These are phyloP conservation scores for Emergomyces orientalis DNA, from an alignment of 2,329 filamentous ascomycete species.

Conservation along the genomic window DNA sequence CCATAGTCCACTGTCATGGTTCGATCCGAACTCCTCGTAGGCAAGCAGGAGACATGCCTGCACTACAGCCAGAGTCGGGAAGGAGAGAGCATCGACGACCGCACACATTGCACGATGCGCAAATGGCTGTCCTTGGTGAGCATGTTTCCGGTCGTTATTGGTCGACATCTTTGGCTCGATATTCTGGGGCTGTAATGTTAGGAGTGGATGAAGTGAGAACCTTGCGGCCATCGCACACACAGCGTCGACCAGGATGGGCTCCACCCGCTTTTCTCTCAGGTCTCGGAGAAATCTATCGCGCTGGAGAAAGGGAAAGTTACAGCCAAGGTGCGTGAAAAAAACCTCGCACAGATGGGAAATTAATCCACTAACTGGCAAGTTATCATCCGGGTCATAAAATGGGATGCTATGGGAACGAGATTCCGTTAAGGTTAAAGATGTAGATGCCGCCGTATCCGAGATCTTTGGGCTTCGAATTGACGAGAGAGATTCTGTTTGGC, in stretches of 20 bases:
- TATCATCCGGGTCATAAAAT: slow-evolving; percentile 65
- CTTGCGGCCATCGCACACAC: slow-evolving; percentile 74
- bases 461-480: slow-evolving; percentile 29
- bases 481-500: slow-evolving; percentile 25
- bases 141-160: slow-evolving; percentile 34
- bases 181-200: slow-evolving; percentile 45
- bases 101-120: slow-evolving; percentile 74
- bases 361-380: slow-evolving; percentile 60
- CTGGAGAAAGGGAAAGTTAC: slow-evolving; percentile 75
- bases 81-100: slow-evolving; percentile 72
- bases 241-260: slow-evolving; percentile 76
- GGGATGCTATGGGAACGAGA: slow-evolving; percentile 44
- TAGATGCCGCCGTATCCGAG: slow-evolving; percentile 17
- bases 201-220: slow-evolving; percentile 56
- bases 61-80: slow-evolving; percentile 71
- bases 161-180: slow-evolving; percentile 32
- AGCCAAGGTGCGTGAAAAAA: slow-evolving; percentile 75
- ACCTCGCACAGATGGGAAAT: slow-evolving; percentile 68
- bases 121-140: slow-evolving; percentile 67
- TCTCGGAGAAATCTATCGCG: slow-evolving; percentile 63
- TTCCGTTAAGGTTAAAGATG: slow-evolving; percentile 18
- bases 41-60: slow-evolving; percentile 76
- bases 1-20: slow-evolving; percentile 83
- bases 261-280: slow-evolving; percentile 69
- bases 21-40: slow-evolving; percentile 81